Evolutionary conservation across 192 early-diverging fungal species (phyloP).

Genomic region (Podila minutissima): DNA sequence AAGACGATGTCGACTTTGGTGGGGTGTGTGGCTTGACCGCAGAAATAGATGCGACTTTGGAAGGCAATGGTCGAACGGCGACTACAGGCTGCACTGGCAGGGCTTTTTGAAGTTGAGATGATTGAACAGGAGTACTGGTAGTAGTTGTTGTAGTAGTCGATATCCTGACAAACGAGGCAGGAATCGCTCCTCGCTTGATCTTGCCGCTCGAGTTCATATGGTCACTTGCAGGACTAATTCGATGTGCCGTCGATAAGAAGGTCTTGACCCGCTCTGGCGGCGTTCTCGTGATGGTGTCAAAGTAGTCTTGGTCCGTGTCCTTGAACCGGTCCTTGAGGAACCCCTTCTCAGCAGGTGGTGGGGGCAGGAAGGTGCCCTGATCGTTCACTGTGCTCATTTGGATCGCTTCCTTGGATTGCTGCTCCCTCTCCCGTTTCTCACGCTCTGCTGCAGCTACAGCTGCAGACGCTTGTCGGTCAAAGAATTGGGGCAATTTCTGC

Average conservation of each 20-base stretch:
- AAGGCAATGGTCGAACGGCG: too few relatives aligned
- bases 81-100: too few relatives aligned
- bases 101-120: neutral
- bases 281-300: neutral
- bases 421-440: neutral
- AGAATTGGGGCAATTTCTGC: too few relatives aligned
- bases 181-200: neutral
- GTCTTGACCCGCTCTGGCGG: conserved; percentile 1
- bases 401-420: neutral
- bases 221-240: neutral
- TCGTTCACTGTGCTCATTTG: neutral
- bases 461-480: too few relatives aligned
- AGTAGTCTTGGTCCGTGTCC: neutral
- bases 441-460: neutral
- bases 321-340: neutral
- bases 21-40: neutral
- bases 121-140: neutral
- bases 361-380: neutral
- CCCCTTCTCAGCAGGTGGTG: neutral
- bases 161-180: conserved; percentile 1
- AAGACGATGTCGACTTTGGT: neutral
- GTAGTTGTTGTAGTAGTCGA: neutral
- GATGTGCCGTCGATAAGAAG: neutral
- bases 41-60: too few relatives aligned
- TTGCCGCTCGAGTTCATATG: neutral